Conservation (phyloP, 2,329 filamentous ascomycete genomes). For the Cordyceps pruinosa region DNA sequence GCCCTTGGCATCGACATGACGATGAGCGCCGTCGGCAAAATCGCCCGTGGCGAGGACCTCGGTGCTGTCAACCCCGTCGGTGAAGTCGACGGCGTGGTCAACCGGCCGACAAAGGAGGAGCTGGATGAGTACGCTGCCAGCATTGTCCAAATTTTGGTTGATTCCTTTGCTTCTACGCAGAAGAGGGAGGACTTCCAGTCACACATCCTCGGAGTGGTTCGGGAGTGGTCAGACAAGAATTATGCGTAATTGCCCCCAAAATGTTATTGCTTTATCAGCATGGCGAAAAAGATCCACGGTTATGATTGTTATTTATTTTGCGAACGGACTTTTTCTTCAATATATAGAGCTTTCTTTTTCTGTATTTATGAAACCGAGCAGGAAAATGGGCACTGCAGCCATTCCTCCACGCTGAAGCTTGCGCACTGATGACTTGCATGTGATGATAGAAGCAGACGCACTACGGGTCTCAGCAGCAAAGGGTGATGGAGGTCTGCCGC, state of each 20-base stretch:
- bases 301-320: background rate
- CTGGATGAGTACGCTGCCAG: conserved; percentile 8
- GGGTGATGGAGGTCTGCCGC: no score
- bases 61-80: background rate
- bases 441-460: no score
- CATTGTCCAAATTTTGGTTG: conserved; percentile 7
- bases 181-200: conserved; percentile 9
- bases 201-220: conserved; percentile 2
- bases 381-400: no score
- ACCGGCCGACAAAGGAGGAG: background rate
- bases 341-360: no score
- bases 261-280: background rate
- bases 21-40: background rate
- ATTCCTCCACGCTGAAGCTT: no score
- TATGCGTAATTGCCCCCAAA: background rate
- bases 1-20: conserved; percentile 4
- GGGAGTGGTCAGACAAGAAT: conserved; percentile 11
- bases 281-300: background rate
- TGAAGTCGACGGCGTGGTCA: background rate
- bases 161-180: conserved; percentile 1
- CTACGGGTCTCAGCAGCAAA: no score
- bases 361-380: no score
- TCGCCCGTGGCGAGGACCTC: conserved; percentile 4
- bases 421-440: no score
- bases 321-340: no score